Evolutionary conservation across 306 rosid genomes (phyloP).

Genomic region (Urtica urens): DNA sequence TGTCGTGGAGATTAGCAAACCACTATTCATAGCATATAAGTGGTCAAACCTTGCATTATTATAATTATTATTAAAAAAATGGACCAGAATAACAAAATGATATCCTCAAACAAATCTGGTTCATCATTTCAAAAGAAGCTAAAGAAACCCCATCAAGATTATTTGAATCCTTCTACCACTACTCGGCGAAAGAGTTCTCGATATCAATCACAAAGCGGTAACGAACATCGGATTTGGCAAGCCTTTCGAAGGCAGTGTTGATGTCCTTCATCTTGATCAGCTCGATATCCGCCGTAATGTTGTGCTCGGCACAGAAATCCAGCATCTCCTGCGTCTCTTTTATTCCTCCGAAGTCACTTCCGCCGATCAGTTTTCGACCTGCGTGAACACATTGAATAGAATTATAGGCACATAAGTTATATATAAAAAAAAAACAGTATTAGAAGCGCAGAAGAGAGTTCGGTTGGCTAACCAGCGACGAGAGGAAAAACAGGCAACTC

Average conservation of each 20-base stretch:
- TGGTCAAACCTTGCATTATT: no score
- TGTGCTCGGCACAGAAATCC: conserved; percentile 67
- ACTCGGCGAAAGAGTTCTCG: conserved; percentile 40
- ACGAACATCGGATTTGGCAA: conserved; percentile 66
- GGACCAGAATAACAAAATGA: background rate
- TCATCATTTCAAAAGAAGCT: no score
- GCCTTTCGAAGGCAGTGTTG: conserved; percentile 74
- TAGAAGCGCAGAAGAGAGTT: background rate
- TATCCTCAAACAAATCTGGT: no score
- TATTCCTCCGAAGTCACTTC: conserved; percentile 77
- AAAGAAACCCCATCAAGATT: no score
- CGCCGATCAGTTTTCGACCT: conserved; percentile 81
- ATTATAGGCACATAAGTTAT: no score
- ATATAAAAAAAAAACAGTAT: background rate
- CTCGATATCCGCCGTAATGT: conserved; percentile 65
- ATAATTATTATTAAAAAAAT: background rate
- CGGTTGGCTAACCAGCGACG: conserved; percentile 48
- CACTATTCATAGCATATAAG: no score
- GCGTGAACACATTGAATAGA: conserved; percentile 3
- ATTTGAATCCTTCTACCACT: no score
- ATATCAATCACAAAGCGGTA: conserved; percentile 84
- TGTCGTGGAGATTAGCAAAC: no score
- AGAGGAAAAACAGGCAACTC: conserved; percentile 58
- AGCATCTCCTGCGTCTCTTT: conserved; percentile 98
- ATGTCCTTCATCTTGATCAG: conserved; percentile 49